Percentiles rank a stretch among this genome's conserved stretches.
Evolutionary conservation across 495 filamentous ascomycete species (phyloP).

Genomic region (Neurospora pannonica): DNA sequence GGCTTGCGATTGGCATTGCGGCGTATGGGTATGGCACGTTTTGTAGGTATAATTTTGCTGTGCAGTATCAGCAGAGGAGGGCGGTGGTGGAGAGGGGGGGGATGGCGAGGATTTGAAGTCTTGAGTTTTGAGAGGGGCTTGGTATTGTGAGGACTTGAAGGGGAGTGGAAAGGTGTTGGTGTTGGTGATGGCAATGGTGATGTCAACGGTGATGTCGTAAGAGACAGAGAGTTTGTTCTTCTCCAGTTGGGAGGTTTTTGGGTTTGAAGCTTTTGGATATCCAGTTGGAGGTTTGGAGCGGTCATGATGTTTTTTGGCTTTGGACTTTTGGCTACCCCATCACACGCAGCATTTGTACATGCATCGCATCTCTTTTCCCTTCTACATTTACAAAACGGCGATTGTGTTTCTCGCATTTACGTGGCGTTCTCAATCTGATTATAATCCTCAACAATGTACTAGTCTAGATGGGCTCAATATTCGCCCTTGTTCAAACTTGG

Average conservation of each 20-base stretch:
- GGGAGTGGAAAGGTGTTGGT: too few species aligned
- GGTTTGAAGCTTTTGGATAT: too few species aligned
- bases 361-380: background rate
- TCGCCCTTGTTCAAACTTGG: too few species aligned
- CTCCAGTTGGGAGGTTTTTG: too few species aligned
- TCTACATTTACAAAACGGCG: background rate
- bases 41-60: slow-evolving; percentile 52
- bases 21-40: slow-evolving; percentile 55
- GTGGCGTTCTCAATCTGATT: background rate
- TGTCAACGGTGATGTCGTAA: too few species aligned
- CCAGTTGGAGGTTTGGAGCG: background rate
- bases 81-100: slow-evolving; percentile 29
- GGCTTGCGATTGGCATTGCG: slow-evolving; percentile 44
- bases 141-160: too few species aligned
- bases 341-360: background rate
- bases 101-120: slow-evolving; percentile 26
- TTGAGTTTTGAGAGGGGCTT: too few species aligned
- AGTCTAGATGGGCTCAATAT: background rate
- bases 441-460: background rate
- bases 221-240: too few species aligned
- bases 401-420: background rate
- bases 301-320: background rate
- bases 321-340: background rate
- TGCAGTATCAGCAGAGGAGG: slow-evolving; percentile 48
- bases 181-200: background rate